Base-by-base conservation (phyloP, 371 early-diverging fungal genomes). In the Scutellospora calospora region DNA sequence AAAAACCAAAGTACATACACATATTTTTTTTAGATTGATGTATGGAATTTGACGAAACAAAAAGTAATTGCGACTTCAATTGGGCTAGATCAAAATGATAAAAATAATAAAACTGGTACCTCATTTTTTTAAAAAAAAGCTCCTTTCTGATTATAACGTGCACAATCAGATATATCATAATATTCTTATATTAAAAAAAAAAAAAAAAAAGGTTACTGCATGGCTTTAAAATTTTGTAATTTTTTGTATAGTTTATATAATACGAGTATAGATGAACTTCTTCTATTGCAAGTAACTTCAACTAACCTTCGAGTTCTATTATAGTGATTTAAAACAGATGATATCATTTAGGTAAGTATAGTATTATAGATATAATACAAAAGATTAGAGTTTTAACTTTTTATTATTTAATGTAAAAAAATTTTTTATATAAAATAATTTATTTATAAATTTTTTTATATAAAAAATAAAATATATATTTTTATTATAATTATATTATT, bases 201-300 rank as follows among this genome's bases (percentile, higher is more conserved):
- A n/a, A n/a, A n/a, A n/a, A 80, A 81, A 41, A 81, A 83, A 62
- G 86, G 88, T 33, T 81, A 84, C 12, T 87, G 87, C 71, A 89
- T 89, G 89, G 86, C 86, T 35, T 80, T 87, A 0, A 69, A 84
- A 62, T 45, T 86, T 35, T 80, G 60, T 60, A 60, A 65, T 81
- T 22, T 81, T 63, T n/a, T 81, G 63, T 35, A 80, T 55, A 49
- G 22, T 80, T 14, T 69, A 81, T 16, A 68, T 57, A 11, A 81
- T 81, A 55, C 51, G 41, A 38, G 65, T 49, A 25, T 81, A 69
- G 81, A 80, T 31, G n/a, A 51, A 16, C 45, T n/a, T 5, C 25
- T 69, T 16, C 45, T 69, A 25, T 27, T 69, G 38, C 45, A 69
- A 69, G 45, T 69, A 31, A 69, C 49, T 8, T 69, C 27, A 38